Base-by-base conservation (phyloP, 2,329 filamentous ascomycete genomes). In the Parastagonospora avenae region DNA sequence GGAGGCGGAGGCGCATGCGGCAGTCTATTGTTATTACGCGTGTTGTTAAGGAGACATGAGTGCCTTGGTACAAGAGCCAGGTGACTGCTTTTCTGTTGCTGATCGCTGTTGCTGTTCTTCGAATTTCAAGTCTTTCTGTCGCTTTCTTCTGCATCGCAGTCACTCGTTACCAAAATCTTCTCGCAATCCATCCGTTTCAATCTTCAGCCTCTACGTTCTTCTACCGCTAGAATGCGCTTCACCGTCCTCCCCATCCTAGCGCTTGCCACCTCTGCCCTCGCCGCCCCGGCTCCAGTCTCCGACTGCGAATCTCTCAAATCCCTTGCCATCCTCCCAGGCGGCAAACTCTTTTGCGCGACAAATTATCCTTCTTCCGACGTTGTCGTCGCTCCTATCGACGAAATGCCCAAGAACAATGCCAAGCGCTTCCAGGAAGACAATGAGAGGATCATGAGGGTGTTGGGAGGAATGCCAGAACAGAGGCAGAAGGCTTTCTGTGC, bases 401-500 rank as follows among this genome's bases (percentile, higher is more conserved):
- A 10, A 24, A 42, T 12, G 11, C 42, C 42, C 29, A 33, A 28
- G 14, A 36, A 28, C 15, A 44, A 44, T 16, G 42, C 42, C 11
- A 44, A 44, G 42, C 31, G 42, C 11, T 44, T 36, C 42, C 24
- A 36, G 42, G 31, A 27, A 19, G 42, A 44, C n/a, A 19, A 44
- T 36, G 42, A 44, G 16, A 31, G 42, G 16, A 32, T 44, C 11
- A 16, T 36, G 42, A 36, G 42, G 42, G 10, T 44, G 12, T 16
- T 44, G 32, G 19, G 31, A 9, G 19, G 19, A 4, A 24, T 44
- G 42, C 32, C 42, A 2, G 42, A 44, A 29, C 15, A 14, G 14
- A 35, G 42, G 31, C 42, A 44, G 42, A 44, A 44, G 42, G 42
- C 32, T 16, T 44, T 44, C 14, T 44, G 42, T 27, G 31, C 42